These are phyloP conservation scores for Fusarium pseudograminearum DNA, from an alignment of 2,329 filamentous ascomycete species.

Conservation along the genomic window DNA sequence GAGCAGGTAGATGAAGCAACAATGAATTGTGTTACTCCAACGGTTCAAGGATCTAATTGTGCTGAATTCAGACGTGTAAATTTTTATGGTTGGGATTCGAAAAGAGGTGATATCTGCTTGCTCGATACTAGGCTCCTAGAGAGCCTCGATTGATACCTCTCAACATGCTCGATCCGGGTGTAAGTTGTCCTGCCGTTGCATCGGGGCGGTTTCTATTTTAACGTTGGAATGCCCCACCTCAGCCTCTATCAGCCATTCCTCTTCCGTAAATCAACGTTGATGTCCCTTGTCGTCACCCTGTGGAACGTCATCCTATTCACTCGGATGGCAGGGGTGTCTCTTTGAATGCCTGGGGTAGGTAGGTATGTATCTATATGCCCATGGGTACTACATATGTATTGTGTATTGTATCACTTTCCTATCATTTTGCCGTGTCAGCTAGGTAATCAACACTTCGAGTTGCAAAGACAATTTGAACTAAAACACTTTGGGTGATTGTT, in stretches of 20 bases:
- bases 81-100: background rate
- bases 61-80: background rate
- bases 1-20: constrained; percentile 35
- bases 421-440: constrained; percentile 2
- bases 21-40: constrained; percentile 13
- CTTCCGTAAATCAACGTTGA: constrained; percentile 1
- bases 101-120: background rate
- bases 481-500: background rate
- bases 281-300: constrained; percentile 24
- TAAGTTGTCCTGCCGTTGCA: constrained; percentile 14
- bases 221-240: constrained; percentile 23
- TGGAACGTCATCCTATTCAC: constrained; percentile 30
- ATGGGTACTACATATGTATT: background rate
- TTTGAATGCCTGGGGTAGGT: background rate
- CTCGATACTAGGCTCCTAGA: background rate
- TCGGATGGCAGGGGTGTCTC: background rate
- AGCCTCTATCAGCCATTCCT: constrained; percentile 13
- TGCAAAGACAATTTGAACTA: constrained; percentile 16
- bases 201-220: constrained; percentile 15
- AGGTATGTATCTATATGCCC: background rate
- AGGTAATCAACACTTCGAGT: constrained; percentile 15
- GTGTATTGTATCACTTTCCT: constrained; percentile 1
- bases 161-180: constrained; percentile 26
- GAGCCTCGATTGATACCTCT: constrained; percentile 5
- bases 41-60: background rate